Evolutionary conservation across 1,284 basidiomycete species (phyloP), one percentile per base, ranked within the genome.

Genomic region (Peniophora sp.): DNA sequence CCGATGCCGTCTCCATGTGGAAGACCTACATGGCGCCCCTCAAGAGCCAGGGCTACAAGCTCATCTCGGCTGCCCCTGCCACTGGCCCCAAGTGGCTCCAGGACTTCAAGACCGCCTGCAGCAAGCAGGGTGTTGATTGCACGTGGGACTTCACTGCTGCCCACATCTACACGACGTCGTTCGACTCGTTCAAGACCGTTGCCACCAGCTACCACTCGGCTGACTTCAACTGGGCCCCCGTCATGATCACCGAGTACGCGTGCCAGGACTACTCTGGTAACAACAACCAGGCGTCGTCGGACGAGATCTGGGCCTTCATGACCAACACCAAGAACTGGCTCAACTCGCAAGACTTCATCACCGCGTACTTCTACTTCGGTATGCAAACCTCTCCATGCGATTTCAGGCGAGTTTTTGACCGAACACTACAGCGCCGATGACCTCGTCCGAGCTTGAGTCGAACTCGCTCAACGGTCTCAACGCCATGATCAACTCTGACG

Each of bases 201-300:
- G 62, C 84, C 35, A 61, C 62, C 12, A 58, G 71, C 5, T 81
- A 88, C 61, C 59, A 64, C 24, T 68, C 69, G 0, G 27, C 27
- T 15, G 37, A n/a, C n/a, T 88, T 81, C 62, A 56, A 66, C 22
- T 17, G 18, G 37, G 60, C 64, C 50, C 69, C 70, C 14, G 71
- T 92, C 50, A 75, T 72, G 74, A 65, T 87, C 49, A 89, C 87
- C 3, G 89, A 91, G 63, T 81, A 76, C 60, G 85, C 82, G 55
- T 80, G 79, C 67, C 22, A 53, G 50, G 47, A 54, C 37, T 57
- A 32, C 41, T 53, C 39, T 46, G 51, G 47, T 52, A 62, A 88
- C 75, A 76, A 83, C 69, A 60, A 71, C 1, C 83, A 86, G 62
- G 78, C 79, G 57, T 56, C 53, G 52, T 54, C 58, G 47, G 65